Percentiles rank a stretch among this genome's conserved stretches.
Conservation (phyloP, 2,329 filamentous ascomycete genomes). For the Monilinia fructicola region DNA sequence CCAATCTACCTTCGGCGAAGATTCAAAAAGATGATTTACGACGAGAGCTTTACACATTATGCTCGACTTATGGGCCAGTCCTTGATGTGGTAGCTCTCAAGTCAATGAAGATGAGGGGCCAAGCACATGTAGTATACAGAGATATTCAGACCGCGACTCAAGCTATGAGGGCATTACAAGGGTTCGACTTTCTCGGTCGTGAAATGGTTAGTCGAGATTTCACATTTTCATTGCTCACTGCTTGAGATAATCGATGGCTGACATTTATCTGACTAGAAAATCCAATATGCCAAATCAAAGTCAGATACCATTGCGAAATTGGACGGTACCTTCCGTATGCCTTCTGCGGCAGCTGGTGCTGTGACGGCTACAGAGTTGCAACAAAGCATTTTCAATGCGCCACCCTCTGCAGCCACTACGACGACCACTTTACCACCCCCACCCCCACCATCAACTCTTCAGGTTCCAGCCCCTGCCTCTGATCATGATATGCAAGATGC, state of each 20-base stretch:
- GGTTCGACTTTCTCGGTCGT: slow-evolving; percentile 80
- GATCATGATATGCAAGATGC: slow-evolving; percentile 54
- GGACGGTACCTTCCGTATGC: slow-evolving; percentile 82
- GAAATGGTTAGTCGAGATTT: slow-evolving; percentile 65
- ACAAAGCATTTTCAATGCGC: slow-evolving; percentile 76
- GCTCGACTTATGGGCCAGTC: slow-evolving; percentile 89
- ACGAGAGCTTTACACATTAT: slow-evolving; percentile 86
- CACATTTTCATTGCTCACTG: background rate
- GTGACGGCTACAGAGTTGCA: slow-evolving; percentile 71
- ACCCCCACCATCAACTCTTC: slow-evolving; percentile 45
- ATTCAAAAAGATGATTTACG: slow-evolving; percentile 86
- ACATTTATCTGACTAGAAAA: slow-evolving; percentile 58
- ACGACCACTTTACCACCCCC: slow-evolving; percentile 43
- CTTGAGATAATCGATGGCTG: background rate
- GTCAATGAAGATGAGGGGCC: slow-evolving; percentile 89
- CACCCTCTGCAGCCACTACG: slow-evolving; percentile 50
- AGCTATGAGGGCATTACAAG: slow-evolving; percentile 85
- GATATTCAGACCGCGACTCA: slow-evolving; percentile 91
- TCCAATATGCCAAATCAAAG: slow-evolving; percentile 86
- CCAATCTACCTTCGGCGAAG: slow-evolving; percentile 82
- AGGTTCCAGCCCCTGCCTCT: slow-evolving; percentile 47
- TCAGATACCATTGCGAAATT: slow-evolving; percentile 88
- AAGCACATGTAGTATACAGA: slow-evolving; percentile 88
- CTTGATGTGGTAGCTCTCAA: slow-evolving; percentile 89
- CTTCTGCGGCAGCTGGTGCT: slow-evolving; percentile 54